A percentile compares a stretch with the other conserved stretches of the same genome.
These are phyloP conservation scores for Neurospora sp. DNA, from an alignment of 495 filamentous ascomycete genomes.

Conservation along the genomic window DNA sequence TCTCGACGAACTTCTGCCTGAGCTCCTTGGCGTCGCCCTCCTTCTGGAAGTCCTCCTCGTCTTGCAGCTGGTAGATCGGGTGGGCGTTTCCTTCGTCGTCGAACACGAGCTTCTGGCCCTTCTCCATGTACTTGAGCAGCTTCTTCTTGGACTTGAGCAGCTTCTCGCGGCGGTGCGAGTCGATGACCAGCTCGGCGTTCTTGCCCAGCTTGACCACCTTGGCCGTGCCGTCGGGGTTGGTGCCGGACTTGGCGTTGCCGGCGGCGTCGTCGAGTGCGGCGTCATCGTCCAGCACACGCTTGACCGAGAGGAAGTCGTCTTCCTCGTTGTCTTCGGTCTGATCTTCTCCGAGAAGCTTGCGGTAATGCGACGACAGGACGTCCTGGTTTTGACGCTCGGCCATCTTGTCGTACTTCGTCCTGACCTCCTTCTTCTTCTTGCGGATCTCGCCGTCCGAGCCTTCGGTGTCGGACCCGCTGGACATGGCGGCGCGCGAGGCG, in stretches of 20 bases:
- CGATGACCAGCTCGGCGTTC: slow-evolving; percentile 60
- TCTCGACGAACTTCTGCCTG: slow-evolving; percentile 62
- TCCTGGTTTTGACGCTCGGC: slow-evolving; percentile 91
- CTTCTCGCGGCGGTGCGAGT: slow-evolving; percentile 89
- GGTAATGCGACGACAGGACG: slow-evolving; percentile 86
- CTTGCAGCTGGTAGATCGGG: slow-evolving; percentile 75
- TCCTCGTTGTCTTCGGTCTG: slow-evolving; percentile 39
- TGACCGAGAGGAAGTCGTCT: slow-evolving; percentile 81
- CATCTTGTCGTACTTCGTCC: slow-evolving; percentile 94
- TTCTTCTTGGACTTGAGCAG: slow-evolving; percentile 91
- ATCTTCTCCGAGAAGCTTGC: slow-evolving; percentile 67
- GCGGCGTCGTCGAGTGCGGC: slow-evolving; percentile 25
- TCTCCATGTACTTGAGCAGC: slow-evolving; percentile 74
- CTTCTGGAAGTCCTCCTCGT: slow-evolving; percentile 65
- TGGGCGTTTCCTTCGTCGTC: slow-evolving; percentile 86
- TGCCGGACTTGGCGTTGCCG: slow-evolving; percentile 21
- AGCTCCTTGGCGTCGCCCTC: slow-evolving; percentile 66
- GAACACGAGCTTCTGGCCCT: slow-evolving; percentile 73
- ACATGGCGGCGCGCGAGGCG: slow-evolving; percentile 51
- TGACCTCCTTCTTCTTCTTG: slow-evolving; percentile 54
- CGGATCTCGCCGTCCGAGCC: slow-evolving; percentile 33
- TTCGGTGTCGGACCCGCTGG: slow-evolving; percentile 38
- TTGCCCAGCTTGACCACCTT: slow-evolving; percentile 41
- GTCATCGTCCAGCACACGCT: slow-evolving; percentile 60
- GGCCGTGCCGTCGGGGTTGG: slow-evolving; percentile 21